Evolutionary conservation across 2,329 filamentous ascomycete species (phyloP), one percentile per base, ranked within the genome.

Genomic region (Microdochium trichocladiopsis): DNA sequence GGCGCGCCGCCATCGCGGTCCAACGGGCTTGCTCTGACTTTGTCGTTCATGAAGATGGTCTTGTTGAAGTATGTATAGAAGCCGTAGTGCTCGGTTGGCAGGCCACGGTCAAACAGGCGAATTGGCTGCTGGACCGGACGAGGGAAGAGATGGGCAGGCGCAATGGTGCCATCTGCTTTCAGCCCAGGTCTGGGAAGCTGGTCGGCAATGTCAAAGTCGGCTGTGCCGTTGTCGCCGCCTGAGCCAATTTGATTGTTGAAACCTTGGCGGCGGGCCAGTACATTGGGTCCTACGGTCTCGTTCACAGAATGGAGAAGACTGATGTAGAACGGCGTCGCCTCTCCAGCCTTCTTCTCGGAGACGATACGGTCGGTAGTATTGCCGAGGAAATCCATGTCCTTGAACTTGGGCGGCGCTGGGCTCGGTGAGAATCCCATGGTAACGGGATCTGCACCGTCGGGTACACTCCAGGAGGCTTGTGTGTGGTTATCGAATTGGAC

Each of bases 21-120:
- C 24, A 74, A 69, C 1, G 74, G 69, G 25, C 60, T 57, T 24
- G 16, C 50, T n/a, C 53, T 48, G 18, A 56, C 57, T 6, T 51
- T 57, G 51, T 66, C 59, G 14, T 52, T 83, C 56, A 95, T 76
- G 72, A 93, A 95, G 57, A 95, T 89, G 9, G 86, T 87, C 58
- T 91, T 89, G 69, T 91, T 85, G 68, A 88, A 97, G 74, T 96
- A 95, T 1, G 82, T 88, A 72, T 96, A 96, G 71, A 96, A 96
- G 2, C 90, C 90, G 68, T 95, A 96, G 69, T 96, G 90, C 67
- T 97, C 93, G 0, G 86, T 86, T 2, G 79, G 72, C 25, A 88
- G 75, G 18, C 88, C 91, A 21, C 91, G 87, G 66, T 97, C 90
- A 67, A 86, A 97, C 1, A 97, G 79, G 2, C 88, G 83, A 12